These are phyloP conservation scores for Hypholoma sublateritium DNA, from an alignment of 768 basidiomycete genomes.

Conservation along the genomic window DNA sequence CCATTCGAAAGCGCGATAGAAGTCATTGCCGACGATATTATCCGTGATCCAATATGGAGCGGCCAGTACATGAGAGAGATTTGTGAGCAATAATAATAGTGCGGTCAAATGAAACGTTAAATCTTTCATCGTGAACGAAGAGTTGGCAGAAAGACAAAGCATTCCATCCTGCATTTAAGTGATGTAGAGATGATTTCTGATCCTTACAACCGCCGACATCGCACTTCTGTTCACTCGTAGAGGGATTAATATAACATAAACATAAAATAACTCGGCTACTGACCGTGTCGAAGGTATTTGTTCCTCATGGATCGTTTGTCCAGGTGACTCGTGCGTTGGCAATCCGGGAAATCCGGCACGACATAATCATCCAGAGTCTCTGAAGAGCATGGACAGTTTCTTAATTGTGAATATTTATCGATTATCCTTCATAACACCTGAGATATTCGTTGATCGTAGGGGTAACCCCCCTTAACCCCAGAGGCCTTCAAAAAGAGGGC, in stretches of 20 bases:
- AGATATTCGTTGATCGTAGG: no score
- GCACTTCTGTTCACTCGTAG: background rate
- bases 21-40: slow-evolving; percentile 43
- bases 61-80: slow-evolving; percentile 23
- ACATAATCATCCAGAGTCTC: no score
- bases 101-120: no score
- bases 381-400: no score
- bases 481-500: no score
- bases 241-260: background rate
- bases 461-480: no score
- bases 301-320: background rate
- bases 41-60: slow-evolving; percentile 42
- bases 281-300: background rate
- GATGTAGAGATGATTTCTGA: background rate
- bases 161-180: background rate
- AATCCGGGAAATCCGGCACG: background rate
- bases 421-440: no score
- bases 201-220: background rate
- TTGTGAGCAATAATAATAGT: background rate
- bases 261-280: slow-evolving; percentile 4
- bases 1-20: slow-evolving; percentile 49
- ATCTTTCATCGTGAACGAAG: no score
- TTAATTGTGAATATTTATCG: no score
- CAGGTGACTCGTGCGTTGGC: background rate
- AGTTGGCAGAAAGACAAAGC: no score